Conservation (phyloP, 768 basidiomycete species). For the Tylopilus balloui region DNA sequence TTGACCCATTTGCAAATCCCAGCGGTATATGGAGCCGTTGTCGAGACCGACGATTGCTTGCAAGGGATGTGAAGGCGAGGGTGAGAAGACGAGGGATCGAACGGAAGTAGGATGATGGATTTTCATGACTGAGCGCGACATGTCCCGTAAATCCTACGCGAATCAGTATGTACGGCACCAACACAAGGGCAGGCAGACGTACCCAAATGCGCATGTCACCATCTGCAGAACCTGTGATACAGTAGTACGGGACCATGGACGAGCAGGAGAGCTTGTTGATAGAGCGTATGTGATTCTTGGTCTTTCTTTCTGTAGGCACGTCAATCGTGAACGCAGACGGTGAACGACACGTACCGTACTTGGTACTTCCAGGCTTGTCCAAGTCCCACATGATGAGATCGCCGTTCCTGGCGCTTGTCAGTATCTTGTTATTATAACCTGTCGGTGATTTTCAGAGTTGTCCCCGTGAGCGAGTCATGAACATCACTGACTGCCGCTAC, state of each 20-base stretch:
- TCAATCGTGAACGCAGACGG: slow-evolving; percentile 11
- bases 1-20: slow-evolving; percentile 78
- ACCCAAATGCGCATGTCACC: slow-evolving; percentile 82
- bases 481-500: slow-evolving; percentile 51
- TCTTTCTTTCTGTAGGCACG: slow-evolving; percentile 50
- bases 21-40: slow-evolving; percentile 68
- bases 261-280: slow-evolving; percentile 70
- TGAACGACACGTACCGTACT: slow-evolving; percentile 53
- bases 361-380: slow-evolving; percentile 57
- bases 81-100: slow-evolving; percentile 67
- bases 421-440: slow-evolving; percentile 72
- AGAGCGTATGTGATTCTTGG: slow-evolving; percentile 67
- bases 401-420: slow-evolving; percentile 77
- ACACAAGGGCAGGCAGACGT: slow-evolving; percentile 14
- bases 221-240: slow-evolving; percentile 76
- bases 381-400: slow-evolving; percentile 84
- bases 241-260: slow-evolving; percentile 62
- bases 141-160: slow-evolving; percentile 65
- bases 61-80: slow-evolving; percentile 57
- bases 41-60: slow-evolving; percentile 67
- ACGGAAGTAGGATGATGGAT: slow-evolving; percentile 69
- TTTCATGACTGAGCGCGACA: slow-evolving; percentile 63
- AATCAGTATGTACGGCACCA: slow-evolving; percentile 2
- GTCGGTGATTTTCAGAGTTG: slow-evolving; percentile 2
- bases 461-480: background rate